Evolutionary conservation across 1,139 yeast species (phyloP), one percentile per base, ranked within the genome.

Genomic region (Saccharomyces pastorianus): DNA sequence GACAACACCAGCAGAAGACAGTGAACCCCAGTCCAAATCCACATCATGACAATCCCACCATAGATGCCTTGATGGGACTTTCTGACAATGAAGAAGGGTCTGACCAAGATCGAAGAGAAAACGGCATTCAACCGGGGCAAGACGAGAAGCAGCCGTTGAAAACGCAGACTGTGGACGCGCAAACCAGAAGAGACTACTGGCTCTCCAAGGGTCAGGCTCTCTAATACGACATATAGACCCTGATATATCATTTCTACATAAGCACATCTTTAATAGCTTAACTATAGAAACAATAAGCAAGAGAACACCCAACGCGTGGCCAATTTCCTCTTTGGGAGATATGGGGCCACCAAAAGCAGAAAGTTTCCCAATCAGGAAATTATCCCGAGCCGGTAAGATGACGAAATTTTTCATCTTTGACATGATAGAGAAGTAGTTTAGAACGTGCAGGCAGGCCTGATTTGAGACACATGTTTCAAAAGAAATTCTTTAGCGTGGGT

Each of bases 141-240:
- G 55, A 51, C 7, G 51, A 47, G 14, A 50, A 53, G 13, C 31
- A 47, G 28, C 42, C 56, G 48, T 32, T 52, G 9, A 47, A 52
- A 51, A 57, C 50, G 55, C 54, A 52, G 20, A 51, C 59, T 11
- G 60, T 71, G 0, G 73, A 71, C 51, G 73, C 71, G 50, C 65
- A 66, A n/a, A 64, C 68, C 2, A 72, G 66, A 52, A 63, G 80
- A 42, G 77, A 76, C 31, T 76, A 71, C 58, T 77, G 81, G 81
- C 55, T 71, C 7, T 72, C 73, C 50, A 77, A 77, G 61, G 76
- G 73, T 6, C 69, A 65, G 49, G 50, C 58, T 4, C 52, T 59
- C 25, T 47, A 49, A 27, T 20, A 20, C 23, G 23, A 20, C 46
- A 42, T 27, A 44, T 50, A 44, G 48, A 50, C 26, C 50, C 50